Conservation (phyloP, 345 rosid species). For the Eucalyptus tenuipes region DNA sequence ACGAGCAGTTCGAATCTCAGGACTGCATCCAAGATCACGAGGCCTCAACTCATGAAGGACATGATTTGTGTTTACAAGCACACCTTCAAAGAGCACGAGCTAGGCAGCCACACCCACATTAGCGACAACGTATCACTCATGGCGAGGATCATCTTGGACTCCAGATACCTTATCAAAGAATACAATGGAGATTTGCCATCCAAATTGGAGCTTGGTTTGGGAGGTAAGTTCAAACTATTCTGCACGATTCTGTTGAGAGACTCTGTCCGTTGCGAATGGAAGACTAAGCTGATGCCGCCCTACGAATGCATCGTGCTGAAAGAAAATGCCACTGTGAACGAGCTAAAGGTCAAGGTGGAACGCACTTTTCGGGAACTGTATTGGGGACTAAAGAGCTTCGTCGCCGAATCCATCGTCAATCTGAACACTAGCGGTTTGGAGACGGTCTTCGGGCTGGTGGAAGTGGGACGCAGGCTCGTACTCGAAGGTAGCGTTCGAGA, state of each 20-base stretch:
- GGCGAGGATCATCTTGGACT: conserved; percentile 57
- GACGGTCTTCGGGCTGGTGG: conserved; percentile 23
- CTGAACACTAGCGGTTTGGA: conserved; percentile 20
- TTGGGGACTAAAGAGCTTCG: conserved; percentile 49
- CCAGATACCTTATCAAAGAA: conserved; percentile 63
- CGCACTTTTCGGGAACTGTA: conserved; percentile 53
- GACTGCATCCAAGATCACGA: conserved; percentile 35
- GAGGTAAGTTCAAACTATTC: conserved; percentile 32
- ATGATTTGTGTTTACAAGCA: conserved; percentile 34
- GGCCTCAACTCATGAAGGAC: conserved; percentile 62
- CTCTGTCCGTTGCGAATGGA: not conserved
- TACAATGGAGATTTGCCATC: conserved; percentile 12
- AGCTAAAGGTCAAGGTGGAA: conserved; percentile 51
- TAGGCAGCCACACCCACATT: conserved; percentile 11
- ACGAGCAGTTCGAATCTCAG: conserved; percentile 24
- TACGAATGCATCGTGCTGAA: conserved; percentile 50
- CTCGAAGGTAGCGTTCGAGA: conserved; percentile 33
- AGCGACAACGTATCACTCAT: conserved; percentile 40
- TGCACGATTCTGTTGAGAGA: conserved; percentile 39
- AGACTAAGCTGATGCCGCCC: conserved; percentile 15
- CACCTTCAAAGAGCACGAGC: conserved; percentile 43
- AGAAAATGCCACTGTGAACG: conserved; percentile 49
- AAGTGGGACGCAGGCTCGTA: conserved; percentile 29
- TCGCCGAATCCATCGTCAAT: conserved; percentile 26
- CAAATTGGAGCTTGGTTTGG: conserved; percentile 11